Conservation (phyloP, 106 monocot genomes). For the Dactylorhiza incarnata region DNA sequence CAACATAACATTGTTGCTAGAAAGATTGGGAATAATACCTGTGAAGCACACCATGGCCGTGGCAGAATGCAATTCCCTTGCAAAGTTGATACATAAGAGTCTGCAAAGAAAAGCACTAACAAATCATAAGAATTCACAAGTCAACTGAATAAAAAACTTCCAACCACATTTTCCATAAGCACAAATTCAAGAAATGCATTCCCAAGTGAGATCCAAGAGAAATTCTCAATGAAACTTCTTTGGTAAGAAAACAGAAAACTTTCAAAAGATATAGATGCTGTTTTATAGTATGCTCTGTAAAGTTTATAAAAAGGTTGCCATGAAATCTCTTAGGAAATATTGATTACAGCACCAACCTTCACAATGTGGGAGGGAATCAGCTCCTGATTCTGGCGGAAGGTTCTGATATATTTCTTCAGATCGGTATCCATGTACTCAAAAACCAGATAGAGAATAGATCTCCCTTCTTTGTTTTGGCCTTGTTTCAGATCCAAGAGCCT, state of each 20-base stretch:
- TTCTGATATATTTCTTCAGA: constrained; percentile 83
- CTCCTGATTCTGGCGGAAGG: constrained; percentile 39
- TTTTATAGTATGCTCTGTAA: neutral
- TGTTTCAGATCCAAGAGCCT: constrained; percentile 88
- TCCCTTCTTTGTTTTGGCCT: constrained; percentile 75
- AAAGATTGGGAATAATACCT: constrained; percentile 24
- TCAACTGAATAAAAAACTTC: neutral
- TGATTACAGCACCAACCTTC: constrained; percentile 29
- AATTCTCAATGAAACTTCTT: neutral
- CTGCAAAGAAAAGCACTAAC: constrained; percentile 16
- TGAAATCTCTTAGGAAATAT: neutral
- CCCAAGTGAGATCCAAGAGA: neutral
- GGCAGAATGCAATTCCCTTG: constrained; percentile 92
- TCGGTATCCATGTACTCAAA: constrained; percentile 98
- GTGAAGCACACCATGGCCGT: constrained; percentile 88
- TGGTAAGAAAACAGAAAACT: neutral
- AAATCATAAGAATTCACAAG: neutral
- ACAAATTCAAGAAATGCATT: neutral
- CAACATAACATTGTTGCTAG: too few species aligned
- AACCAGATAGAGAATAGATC: constrained; percentile 75
- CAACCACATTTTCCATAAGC: neutral
- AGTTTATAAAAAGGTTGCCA: neutral
- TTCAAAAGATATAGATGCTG: neutral
- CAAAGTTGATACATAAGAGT: constrained; percentile 95
- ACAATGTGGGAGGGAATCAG: constrained; percentile 44